A percentile compares a stretch with the other conserved stretches of the same genome.
Evolutionary conservation across 345 rosid species (phyloP).

Genomic region (Trapa incisa): DNA sequence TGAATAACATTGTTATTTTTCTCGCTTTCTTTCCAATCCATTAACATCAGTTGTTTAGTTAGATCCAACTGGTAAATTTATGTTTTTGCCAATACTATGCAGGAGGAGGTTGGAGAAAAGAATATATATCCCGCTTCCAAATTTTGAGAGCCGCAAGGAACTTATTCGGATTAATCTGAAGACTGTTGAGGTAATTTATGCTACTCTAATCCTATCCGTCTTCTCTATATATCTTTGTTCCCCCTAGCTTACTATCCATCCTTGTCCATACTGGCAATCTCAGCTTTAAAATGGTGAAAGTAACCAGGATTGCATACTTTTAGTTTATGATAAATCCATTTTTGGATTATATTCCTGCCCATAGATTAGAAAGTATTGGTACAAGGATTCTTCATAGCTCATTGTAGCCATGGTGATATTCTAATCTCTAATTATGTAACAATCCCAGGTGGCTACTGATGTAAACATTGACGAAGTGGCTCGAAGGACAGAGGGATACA

Average conservation of each 20-base stretch:
- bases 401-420: background rate
- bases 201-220: background rate
- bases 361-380: no score
- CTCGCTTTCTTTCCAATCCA: background rate
- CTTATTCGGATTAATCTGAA: slow-evolving; percentile 92
- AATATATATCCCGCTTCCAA: slow-evolving; percentile 98
- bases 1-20: background rate
- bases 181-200: slow-evolving; percentile 63
- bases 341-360: no score
- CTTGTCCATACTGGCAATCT: background rate
- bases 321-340: background rate
- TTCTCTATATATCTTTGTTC: background rate
- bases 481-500: slow-evolving; percentile 79
- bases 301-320: background rate
- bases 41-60: background rate
- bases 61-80: background rate
- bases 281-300: background rate
- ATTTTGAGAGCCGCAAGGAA: slow-evolving; percentile 90
- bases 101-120: slow-evolving; percentile 99
- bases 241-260: background rate
- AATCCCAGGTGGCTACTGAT: slow-evolving; percentile 63
- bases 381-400: no score
- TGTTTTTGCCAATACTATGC: slow-evolving; percentile 17
- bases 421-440: background rate
- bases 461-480: slow-evolving; percentile 91